Evolutionary conservation across 139 green algal species (phyloP).

Genomic region (Chlamydomonas asymmetrica): DNA sequence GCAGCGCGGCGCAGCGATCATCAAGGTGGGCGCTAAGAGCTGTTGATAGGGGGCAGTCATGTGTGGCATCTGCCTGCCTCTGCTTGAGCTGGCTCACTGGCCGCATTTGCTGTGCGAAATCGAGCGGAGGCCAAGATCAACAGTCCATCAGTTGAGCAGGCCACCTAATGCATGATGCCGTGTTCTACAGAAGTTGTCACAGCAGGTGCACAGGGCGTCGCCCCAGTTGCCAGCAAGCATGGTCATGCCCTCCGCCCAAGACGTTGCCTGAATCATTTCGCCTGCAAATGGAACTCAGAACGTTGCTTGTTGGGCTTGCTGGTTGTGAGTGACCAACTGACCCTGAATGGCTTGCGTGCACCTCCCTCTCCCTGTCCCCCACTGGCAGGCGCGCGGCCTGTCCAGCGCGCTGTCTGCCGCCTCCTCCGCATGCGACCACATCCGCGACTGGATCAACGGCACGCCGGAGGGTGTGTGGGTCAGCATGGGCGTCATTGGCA

Average conservation of each 20-base stretch:
- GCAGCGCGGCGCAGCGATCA: slow-evolving; percentile 91
- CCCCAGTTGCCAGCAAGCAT: too few species aligned
- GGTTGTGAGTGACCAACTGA: too few species aligned
- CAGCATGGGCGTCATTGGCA: slow-evolving; percentile 87
- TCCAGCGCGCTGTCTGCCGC: slow-evolving; percentile 86
- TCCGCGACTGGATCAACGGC: slow-evolving; percentile 88
- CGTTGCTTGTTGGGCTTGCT: too few species aligned
- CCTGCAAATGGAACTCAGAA: background rate
- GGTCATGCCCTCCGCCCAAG: too few species aligned
- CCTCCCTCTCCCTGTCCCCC: background rate
- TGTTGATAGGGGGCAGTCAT: too few species aligned
- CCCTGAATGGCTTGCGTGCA: background rate
- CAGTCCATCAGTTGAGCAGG: background rate
- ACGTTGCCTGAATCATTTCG: background rate
- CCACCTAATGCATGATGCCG: background rate
- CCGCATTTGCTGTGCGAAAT: too few species aligned
- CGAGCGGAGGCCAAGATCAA: too few species aligned
- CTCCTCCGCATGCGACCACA: slow-evolving; percentile 87
- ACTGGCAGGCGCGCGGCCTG: slow-evolving; percentile 66
- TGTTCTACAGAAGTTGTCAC: background rate
- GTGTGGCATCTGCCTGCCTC: background rate
- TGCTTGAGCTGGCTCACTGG: background rate
- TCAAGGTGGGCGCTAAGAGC: too few species aligned
- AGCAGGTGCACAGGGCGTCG: background rate
- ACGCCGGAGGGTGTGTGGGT: slow-evolving; percentile 75